Conservation (phyloP, 208 protist genomes). For the Leishmania lainsoni region DNA sequence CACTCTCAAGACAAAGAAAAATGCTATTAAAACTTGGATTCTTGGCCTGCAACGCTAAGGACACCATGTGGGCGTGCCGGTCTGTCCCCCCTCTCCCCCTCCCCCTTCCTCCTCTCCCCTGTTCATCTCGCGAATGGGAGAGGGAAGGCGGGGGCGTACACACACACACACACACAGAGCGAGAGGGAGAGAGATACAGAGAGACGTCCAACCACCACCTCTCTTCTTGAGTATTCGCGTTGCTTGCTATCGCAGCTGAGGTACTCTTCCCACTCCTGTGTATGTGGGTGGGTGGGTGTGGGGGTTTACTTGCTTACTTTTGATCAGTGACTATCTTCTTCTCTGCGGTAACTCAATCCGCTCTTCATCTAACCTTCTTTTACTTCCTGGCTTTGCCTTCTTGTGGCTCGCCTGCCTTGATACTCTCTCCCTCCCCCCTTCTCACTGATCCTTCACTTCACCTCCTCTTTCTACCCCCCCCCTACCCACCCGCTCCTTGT, state of each 20-base stretch:
- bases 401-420: background rate
- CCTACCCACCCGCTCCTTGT: background rate
- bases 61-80: background rate
- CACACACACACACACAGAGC: too few species aligned
- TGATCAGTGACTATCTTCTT: too few species aligned
- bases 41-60: background rate
- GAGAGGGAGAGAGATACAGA: too few species aligned
- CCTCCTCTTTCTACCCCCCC: too few species aligned
- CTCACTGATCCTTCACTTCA: too few species aligned
- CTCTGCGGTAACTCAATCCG: too few species aligned
- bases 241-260: background rate
- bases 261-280: background rate
- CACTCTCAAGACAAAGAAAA: constrained; percentile 28
- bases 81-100: background rate
- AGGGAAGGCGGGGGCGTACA: background rate
- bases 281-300: background rate
- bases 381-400: too few species aligned
- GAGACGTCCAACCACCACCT: background rate
- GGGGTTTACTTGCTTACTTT: background rate
- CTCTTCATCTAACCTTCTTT: too few species aligned
- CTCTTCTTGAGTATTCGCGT: background rate
- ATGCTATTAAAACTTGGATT: constrained; percentile 36
- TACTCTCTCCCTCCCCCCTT: too few species aligned
- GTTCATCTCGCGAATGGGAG: background rate
- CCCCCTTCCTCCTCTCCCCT: background rate